Evolutionary conservation across 2,329 filamentous ascomycete species (phyloP).

Genomic region (Scedosporium boydii): DNA sequence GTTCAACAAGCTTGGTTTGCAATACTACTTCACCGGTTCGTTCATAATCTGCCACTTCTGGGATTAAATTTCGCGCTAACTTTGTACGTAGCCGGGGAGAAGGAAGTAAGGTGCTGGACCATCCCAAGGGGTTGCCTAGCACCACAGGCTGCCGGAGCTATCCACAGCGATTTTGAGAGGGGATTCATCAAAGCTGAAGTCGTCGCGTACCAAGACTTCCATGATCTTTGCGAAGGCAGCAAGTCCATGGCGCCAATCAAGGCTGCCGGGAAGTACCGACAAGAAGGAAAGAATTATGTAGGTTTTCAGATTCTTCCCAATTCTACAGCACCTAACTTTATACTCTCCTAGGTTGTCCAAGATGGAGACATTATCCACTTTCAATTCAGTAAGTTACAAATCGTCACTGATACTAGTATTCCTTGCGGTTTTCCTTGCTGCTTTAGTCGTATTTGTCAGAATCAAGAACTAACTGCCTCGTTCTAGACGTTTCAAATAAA

Average conservation of each 20-base stretch:
- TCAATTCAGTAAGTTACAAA: conserved; percentile 21
- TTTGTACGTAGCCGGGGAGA: conserved; percentile 25
- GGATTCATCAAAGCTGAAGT: conserved; percentile 37
- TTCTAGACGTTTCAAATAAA: too few relatives aligned
- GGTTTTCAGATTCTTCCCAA: conserved; percentile 9
- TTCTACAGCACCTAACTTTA: conserved; percentile 12
- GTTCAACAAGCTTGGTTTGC: conserved; percentile 31
- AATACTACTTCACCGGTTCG: conserved; percentile 31
- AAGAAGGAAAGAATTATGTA: conserved; percentile 33
- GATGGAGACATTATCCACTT: conserved; percentile 34
- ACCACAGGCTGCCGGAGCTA: conserved; percentile 30
- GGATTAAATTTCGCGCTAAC: too few relatives aligned
- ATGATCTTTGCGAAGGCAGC: conserved; percentile 29
- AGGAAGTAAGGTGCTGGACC: conserved; percentile 35
- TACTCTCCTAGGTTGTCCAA: conserved; percentile 19
- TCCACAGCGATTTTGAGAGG: conserved; percentile 32
- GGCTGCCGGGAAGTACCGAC: conserved; percentile 33
- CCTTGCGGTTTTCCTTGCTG: too few relatives aligned
- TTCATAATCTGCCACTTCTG: too few relatives aligned
- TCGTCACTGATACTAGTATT: too few relatives aligned
- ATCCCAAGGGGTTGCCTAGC: conserved; percentile 26
- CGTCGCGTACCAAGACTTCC: conserved; percentile 33
- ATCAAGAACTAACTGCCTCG: too few relatives aligned
- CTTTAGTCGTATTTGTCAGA: too few relatives aligned
- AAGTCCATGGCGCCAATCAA: conserved; percentile 36